Base-by-base conservation (phyloP, 2,329 filamentous ascomycete species). In the Pseudogymnoascus sp. region DNA sequence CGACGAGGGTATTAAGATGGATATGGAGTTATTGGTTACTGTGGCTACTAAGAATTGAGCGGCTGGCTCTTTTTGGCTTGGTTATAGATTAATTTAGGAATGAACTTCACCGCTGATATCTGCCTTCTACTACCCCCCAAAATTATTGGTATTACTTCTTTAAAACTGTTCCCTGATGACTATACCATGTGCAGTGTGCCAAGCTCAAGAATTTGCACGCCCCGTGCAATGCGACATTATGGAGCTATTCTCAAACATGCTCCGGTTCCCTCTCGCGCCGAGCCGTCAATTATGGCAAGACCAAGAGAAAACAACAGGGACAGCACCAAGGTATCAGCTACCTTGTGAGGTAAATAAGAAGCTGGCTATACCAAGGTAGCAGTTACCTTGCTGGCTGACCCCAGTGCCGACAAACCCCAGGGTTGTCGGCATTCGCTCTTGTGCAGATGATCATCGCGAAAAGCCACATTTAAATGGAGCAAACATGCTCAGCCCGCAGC, bases 1-100 rank as follows among this genome's bases (percentile, higher is more conserved):
- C 0, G 59, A 69, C 15, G 64, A 68, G 14, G 69, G 69, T 6
- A 69, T 72, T 57, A 64, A 63, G 9, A 71, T 72, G 70, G 67
- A 69, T 15, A 66, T 71, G 65, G 68, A 71, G n/a, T 30, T 70
- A 25, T 30, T 71, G 25, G 68, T 70, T 5, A 35, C 47, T 14
- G 47, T 53, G 11, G 28, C 47, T 18, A 53, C 47, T 2, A 53
- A 53, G 47, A 47, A 15, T 5, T 47, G 11, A 47, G 20, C 30
- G 2, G 7, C n/a, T n/a, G 18, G 3, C 12, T 15, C 22, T 12
- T 43, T 25, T 25, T 14, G 22, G 8, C 9, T 7, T 8, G n/a
- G 43, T 33, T 28, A 30, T 30, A 35, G 47, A 53, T 12, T 20
- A 20, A 33, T 33, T 7, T 14, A 53, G 12, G 2, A 53, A 53